These are phyloP conservation scores for Scopulariopsis brevicaulis DNA, from an alignment of 2,329 filamentous ascomycete genomes.

Conservation along the genomic window DNA sequence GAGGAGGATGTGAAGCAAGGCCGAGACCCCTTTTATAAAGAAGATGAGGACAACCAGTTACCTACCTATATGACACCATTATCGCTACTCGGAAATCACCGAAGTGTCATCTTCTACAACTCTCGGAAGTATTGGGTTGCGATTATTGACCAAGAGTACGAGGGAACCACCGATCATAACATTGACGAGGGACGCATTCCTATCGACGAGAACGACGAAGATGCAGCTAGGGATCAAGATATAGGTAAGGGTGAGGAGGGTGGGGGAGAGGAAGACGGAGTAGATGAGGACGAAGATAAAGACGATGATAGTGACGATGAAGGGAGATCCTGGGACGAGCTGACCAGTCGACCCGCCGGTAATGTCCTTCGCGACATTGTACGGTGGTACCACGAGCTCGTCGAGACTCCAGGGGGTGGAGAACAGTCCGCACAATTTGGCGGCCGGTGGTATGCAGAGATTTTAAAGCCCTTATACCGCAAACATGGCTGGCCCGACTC, in stretches of 20 bases:
- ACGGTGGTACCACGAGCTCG: slow-evolving; percentile 9
- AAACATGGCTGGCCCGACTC: slow-evolving; percentile 12
- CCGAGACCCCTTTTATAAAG: slow-evolving; percentile 5
- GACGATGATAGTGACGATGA: background rate
- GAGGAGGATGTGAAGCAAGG: background rate
- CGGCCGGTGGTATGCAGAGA: slow-evolving; percentile 3
- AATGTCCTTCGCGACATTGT: slow-evolving; percentile 9
- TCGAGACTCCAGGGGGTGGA: slow-evolving; percentile 8
- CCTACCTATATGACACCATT: slow-evolving; percentile 16
- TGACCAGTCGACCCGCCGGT: background rate
- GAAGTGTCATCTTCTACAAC: slow-evolving; percentile 13
- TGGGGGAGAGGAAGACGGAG: background rate
- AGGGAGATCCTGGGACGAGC: background rate
- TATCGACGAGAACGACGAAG: background rate
- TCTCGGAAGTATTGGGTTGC: slow-evolving; percentile 12
- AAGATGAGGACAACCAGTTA: slow-evolving; percentile 10
- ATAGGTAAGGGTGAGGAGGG: background rate
- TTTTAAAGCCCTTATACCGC: slow-evolving; percentile 8
- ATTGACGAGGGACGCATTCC: background rate
- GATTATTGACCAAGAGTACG: slow-evolving; percentile 8
- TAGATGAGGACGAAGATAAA: background rate
- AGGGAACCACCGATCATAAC: slow-evolving; percentile 1
- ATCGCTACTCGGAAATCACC: slow-evolving; percentile 11
- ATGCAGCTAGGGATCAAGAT: no score
- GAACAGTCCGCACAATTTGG: background rate